Conservation (phyloP, 148 eudicot species). For the Polygonum maritimum region DNA sequence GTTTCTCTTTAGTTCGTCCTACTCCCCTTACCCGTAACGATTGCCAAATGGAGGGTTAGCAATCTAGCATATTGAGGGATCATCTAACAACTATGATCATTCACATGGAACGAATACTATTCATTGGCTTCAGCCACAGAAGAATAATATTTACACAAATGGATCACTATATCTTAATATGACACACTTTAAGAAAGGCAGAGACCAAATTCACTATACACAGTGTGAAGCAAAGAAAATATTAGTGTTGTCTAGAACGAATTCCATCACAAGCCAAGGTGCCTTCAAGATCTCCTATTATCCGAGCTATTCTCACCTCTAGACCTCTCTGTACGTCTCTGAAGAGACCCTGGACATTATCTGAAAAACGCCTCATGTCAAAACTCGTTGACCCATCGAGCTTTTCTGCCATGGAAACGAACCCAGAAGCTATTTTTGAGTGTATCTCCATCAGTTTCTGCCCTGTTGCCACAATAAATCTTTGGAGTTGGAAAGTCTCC, state of each 20-base stretch:
- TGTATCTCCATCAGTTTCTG: constrained; percentile 80
- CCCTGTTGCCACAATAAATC: constrained; percentile 86
- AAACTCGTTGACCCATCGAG: constrained; percentile 37
- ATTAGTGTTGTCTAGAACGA: constrained; percentile 34
- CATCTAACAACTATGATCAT: not conserved
- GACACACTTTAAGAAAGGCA: not conserved
- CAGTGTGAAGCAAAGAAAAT: not conserved
- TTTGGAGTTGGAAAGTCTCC: constrained; percentile 88
- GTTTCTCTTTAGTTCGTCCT: too few species aligned
- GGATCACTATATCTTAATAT: not conserved
- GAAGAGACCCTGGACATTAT: constrained; percentile 55
- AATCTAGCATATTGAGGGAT: too few species aligned
- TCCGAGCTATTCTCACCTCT: constrained; percentile 67
- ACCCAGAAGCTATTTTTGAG: constrained; percentile 53
- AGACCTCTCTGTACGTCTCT: constrained; percentile 80
- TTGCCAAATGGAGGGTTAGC: too few species aligned
- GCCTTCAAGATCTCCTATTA: constrained; percentile 86
- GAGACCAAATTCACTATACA: not conserved
- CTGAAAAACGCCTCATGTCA: constrained; percentile 72
- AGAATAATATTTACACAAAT: not conserved
- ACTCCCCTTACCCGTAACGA: too few species aligned
- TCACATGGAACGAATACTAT: not conserved
- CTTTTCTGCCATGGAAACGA: constrained; percentile 30
- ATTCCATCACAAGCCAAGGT: constrained; percentile 86
- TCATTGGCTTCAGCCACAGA: not conserved